Base-by-base conservation (phyloP, 495 filamentous ascomycete genomes). In the Aspergillus olivimuriae region DNA sequence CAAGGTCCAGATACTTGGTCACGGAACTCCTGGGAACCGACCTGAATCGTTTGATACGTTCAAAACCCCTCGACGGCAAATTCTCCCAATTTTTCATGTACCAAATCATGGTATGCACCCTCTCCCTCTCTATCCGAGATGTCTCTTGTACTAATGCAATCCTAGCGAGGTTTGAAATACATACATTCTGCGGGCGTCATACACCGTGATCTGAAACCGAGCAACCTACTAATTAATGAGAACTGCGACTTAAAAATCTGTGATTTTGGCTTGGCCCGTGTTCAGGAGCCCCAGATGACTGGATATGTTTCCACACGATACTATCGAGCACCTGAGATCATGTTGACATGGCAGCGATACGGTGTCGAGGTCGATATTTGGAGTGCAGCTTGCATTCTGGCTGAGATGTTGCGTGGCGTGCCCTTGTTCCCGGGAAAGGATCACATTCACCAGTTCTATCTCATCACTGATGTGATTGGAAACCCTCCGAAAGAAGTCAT, bases 291-390 rank as follows among this genome's bases (percentile, higher is more conserved):
- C 14, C 92, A 98, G 66, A 98, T 98, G 92, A 98, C 92, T 20
- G 92, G 92, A 53, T 98, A 98, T 58, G 92, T 98, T 36, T 98
- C 92, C 31, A 98, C 92, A 40, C 77, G 92, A 72, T 98, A 98
- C 75, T 98, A 98, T 72, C 83, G 92, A 39, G 92, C 92, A 4
- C 92, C 92, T 15, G 92, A 98, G 68, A 98, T 97, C 62, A 98
- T 98, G 92, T 85, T 98, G 59, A 97, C 92, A 21, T 98, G 92
- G 92, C 92, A 98, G 66, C 95, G 95, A 69, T 98, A 98, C 68
- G 92, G 95, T 55, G 85, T 95, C 21, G 89, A 95, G 73, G 92
- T 97, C 36, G 92, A 98, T 66, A 94, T 98, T 58, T 98, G 92
- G 92, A 96, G 91, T 60, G 90, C 89, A 4, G 92, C 91, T 43